Percentiles rank a stretch among this genome's conserved stretches.
These are phyloP conservation scores for Aureobasidium leucospermi DNA, from an alignment of 2,329 filamentous ascomycete species.

Conservation along the genomic window DNA sequence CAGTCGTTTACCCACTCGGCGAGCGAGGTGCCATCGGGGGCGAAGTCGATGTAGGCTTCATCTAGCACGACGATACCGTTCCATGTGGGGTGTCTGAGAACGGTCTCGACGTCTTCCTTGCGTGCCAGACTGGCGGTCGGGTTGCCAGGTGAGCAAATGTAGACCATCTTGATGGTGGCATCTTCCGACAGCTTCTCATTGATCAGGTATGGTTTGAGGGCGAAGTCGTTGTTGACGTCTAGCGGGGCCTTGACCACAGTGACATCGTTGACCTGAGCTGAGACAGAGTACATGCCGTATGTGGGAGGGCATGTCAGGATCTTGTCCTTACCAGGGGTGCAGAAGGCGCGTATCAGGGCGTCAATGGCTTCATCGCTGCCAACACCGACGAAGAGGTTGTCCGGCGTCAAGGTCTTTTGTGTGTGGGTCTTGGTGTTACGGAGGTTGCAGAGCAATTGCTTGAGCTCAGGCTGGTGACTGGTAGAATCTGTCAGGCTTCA, in stretches of 20 bases:
- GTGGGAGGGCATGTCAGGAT: slow-evolving; percentile 94
- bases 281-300: slow-evolving; percentile 97
- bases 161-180: slow-evolving; percentile 72
- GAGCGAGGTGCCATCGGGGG: slow-evolving; percentile 67
- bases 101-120: slow-evolving; percentile 63
- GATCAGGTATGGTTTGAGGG: slow-evolving; percentile 64
- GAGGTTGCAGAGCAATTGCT: slow-evolving; percentile 76
- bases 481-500: slow-evolving; percentile 1
- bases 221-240: slow-evolving; percentile 62
- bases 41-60: slow-evolving; percentile 96
- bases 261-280: slow-evolving; percentile 89
- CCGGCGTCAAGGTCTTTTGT: slow-evolving; percentile 61
- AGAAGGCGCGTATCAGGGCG: slow-evolving; percentile 87
- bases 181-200: slow-evolving; percentile 56
- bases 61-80: slow-evolving; percentile 91
- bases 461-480: slow-evolving; percentile 76
- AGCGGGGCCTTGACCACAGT: slow-evolving; percentile 80
- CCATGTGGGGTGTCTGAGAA: slow-evolving; percentile 84
- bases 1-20: slow-evolving; percentile 88
- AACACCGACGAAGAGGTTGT: slow-evolving; percentile 88
- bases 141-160: slow-evolving; percentile 92
- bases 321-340: slow-evolving; percentile 74
- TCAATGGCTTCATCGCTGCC: slow-evolving; percentile 97
- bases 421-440: slow-evolving; percentile 84
- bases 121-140: slow-evolving; percentile 74